Base-by-base conservation (phyloP, 257 asterid genomes). In the Forsythia viridissima region DNA sequence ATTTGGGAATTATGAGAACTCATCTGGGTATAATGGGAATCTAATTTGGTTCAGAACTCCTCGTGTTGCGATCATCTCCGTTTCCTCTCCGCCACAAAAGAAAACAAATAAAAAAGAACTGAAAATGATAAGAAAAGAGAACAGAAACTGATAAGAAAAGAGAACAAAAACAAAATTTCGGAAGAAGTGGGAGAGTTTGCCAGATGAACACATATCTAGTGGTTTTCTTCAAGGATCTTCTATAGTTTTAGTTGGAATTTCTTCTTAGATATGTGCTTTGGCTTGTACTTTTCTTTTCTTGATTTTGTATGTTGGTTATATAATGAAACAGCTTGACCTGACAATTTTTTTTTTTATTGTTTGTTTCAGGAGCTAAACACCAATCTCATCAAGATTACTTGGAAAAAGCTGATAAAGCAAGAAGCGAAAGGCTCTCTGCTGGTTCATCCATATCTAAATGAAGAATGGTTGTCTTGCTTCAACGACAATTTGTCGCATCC, bases 301-400 rank as follows among this genome's bases (percentile, higher is more conserved):
- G 71, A 37, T 40, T 42, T 42, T 70, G 10, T 18, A 20, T 42
- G 24, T 18, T 40, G 44, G 2, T 59, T 38, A 21, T 38, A 21
- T 36, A 72, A 11, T 12, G 59, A 9, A 59, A 55, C 41, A 48
- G 40, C 63, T 76, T 21, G 7, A n/a, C 9, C 16, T 74, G 12
- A 42, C 61, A 68, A 34, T 42, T 13, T 1, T 76, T 57, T 61
- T 15, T 20, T 15, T 72, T 59, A 24, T 15, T 67, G 5, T 24
- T 52, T 36, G 63, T 57, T 75, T 52, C 73, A 91, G 98, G 88
- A 39, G 77, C 97, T 37, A 94, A 87, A 86, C 98, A 92, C 44
- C 95, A 78, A 79, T 94, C 98, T 75, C 98, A 94, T 83, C 98
- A 91, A 84, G 96, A 94, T 86, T 94, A 94, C 87, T 39, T 92